Conservation (phyloP, 805 yeast genomes). For the Jamesozyma jinghongensis region DNA sequence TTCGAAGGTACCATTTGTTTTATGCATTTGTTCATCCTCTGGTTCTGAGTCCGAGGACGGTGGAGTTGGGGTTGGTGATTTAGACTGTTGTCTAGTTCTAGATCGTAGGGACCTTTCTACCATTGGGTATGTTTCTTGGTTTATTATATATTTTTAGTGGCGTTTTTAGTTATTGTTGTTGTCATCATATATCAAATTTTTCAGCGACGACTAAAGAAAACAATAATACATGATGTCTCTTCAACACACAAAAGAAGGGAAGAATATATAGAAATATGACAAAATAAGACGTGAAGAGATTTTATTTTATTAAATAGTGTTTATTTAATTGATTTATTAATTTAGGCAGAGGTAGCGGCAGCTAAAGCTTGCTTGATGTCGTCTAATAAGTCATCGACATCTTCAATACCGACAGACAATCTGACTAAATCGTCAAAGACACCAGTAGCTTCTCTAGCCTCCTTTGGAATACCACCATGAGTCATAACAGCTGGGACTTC, state of each 20-base stretch:
- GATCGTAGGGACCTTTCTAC: not conserved
- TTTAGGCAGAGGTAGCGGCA: conserved; percentile 40
- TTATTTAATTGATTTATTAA: no score
- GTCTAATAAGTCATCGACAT: conserved; percentile 59
- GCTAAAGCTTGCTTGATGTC: conserved; percentile 66
- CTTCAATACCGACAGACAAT: conserved; percentile 82
- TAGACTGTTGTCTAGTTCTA: not conserved
- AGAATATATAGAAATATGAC: no score
- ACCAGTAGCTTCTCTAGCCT: conserved; percentile 68
- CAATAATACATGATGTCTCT: no score
- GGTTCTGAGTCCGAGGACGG: not conserved
- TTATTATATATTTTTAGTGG: no score
- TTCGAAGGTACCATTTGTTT: conserved; percentile 42
- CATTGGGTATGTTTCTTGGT: no score
- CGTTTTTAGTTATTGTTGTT: no score
- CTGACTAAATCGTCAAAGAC: conserved; percentile 76
- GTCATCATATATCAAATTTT: no score
- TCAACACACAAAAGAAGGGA: no score
- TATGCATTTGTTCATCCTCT: not conserved
- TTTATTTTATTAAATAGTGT: no score
- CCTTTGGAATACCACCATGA: conserved; percentile 81
- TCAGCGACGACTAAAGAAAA: no score
- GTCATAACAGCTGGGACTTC: conserved; percentile 92
- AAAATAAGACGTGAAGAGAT: no score
- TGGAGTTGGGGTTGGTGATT: not conserved